These are phyloP conservation scores for Hordeum marinum DNA, from an alignment of 176 grass and related monocot species.

Conservation along the genomic window DNA sequence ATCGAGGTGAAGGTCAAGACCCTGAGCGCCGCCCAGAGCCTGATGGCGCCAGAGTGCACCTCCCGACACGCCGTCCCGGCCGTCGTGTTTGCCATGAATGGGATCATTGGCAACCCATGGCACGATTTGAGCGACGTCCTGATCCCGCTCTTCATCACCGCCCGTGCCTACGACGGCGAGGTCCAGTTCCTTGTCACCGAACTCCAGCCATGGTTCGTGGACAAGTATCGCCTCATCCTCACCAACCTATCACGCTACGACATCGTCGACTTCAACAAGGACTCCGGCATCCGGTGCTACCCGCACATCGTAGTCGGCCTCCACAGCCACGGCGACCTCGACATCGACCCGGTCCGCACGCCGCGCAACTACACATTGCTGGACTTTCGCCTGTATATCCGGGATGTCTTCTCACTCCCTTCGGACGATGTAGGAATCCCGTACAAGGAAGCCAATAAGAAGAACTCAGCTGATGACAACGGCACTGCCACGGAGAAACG, in stretches of 20 bases:
- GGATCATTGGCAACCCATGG: constrained; percentile 51
- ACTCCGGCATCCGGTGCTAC: constrained; percentile 43
- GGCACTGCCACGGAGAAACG: too few species aligned
- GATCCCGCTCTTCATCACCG: constrained; percentile 47
- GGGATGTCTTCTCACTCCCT: constrained; percentile 32
- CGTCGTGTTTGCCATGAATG: constrained; percentile 56
- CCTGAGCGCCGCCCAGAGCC: constrained; percentile 14
- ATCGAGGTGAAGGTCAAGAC: constrained; percentile 43
- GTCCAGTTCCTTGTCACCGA: constrained; percentile 57
- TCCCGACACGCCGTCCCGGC: constrained; percentile 28
- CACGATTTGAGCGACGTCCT: constrained; percentile 64
- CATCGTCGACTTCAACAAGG: constrained; percentile 45
- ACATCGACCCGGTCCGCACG: constrained; percentile 43
- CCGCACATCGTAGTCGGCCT: constrained; percentile 46
- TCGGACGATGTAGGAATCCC: background rate
- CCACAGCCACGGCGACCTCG: constrained; percentile 46
- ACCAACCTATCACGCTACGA: constrained; percentile 39
- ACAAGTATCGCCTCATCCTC: constrained; percentile 46
- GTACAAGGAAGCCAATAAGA: constrained; percentile 17
- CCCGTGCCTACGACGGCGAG: constrained; percentile 40
- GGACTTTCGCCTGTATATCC: constrained; percentile 47
- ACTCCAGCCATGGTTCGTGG: constrained; percentile 40
- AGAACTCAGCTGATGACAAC: background rate
- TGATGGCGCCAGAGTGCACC: constrained; percentile 35
- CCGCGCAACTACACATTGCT: constrained; percentile 40